These are phyloP conservation scores for Cucumis hystrix DNA, from an alignment of 306 rosid genomes.

Conservation along the genomic window DNA sequence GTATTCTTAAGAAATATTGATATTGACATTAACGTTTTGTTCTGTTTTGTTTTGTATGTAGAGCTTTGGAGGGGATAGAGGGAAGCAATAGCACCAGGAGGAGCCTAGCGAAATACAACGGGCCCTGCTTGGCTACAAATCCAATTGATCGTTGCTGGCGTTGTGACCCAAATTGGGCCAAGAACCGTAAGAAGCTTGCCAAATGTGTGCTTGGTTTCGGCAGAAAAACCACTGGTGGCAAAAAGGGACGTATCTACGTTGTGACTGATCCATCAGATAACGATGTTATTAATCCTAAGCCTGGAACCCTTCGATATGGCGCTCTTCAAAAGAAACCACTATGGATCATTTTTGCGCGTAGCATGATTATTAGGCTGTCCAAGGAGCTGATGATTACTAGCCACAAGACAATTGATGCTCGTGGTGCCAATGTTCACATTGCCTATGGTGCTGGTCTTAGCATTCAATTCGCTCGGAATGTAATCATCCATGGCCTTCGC, in stretches of 20 bases:
- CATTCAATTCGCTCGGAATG: slow-evolving; percentile 33
- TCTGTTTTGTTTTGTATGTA: background rate
- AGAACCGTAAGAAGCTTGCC: slow-evolving; percentile 34
- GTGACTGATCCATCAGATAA: slow-evolving; percentile 52
- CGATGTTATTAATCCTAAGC: slow-evolving; percentile 26
- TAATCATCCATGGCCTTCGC: slow-evolving; percentile 53
- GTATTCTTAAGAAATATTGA: too few relatives aligned
- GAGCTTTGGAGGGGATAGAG: slow-evolving; percentile 19
- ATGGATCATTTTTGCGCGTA: slow-evolving; percentile 52
- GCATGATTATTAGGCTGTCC: slow-evolving; percentile 43
- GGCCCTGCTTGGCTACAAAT: slow-evolving; percentile 44
- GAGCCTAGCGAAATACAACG: slow-evolving; percentile 6
- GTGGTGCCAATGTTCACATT: slow-evolving; percentile 50
- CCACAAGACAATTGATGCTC: slow-evolving; percentile 83
- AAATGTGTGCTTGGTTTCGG: slow-evolving; percentile 62
- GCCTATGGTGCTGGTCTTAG: slow-evolving; percentile 50
- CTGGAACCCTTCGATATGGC: slow-evolving; percentile 53
- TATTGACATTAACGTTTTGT: background rate
- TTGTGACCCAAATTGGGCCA: slow-evolving; percentile 45
- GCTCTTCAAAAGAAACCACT: slow-evolving; percentile 38
- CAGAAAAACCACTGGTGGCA: slow-evolving; percentile 46
- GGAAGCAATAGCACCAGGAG: slow-evolving; percentile 38
- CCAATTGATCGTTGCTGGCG: slow-evolving; percentile 94
- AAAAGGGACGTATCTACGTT: slow-evolving; percentile 22
- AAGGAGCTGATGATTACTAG: slow-evolving; percentile 46